Conservation (phyloP, 495 filamentous ascomycete species). For the Chaetomidium leptoderma region DNA sequence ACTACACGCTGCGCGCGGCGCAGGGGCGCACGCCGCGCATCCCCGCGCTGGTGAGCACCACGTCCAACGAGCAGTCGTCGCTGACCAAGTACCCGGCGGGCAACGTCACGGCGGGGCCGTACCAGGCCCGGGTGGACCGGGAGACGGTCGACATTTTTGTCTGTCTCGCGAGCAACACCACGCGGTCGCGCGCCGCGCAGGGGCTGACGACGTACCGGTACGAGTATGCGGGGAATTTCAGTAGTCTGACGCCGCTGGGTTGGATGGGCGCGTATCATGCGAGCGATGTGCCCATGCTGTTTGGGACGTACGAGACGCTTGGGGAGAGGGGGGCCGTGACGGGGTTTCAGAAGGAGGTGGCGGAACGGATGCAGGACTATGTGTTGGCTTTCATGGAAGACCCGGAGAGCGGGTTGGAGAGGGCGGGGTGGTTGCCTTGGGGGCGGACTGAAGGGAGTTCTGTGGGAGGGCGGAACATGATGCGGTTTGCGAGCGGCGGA, state of each 20-base stretch:
- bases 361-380: slow-evolving; percentile 43
- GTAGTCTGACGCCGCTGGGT: slow-evolving; percentile 37
- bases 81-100: slow-evolving; percentile 36
- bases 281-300: slow-evolving; percentile 44
- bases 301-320: slow-evolving; percentile 38
- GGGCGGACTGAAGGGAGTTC: slow-evolving; percentile 5
- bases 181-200: slow-evolving; percentile 18
- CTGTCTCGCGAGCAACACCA: slow-evolving; percentile 38
- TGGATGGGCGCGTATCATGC: slow-evolving; percentile 53
- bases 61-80: slow-evolving; percentile 39
- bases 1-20: slow-evolving; percentile 38
- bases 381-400: slow-evolving; percentile 43
- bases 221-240: slow-evolving; percentile 47
- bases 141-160: slow-evolving; percentile 35
- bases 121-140: slow-evolving; percentile 29
- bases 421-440: slow-evolving; percentile 21
- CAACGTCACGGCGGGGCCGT: slow-evolving; percentile 31
- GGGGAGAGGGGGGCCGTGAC: slow-evolving; percentile 30
- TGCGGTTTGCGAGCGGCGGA: slow-evolving; percentile 17
- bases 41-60: slow-evolving; percentile 42
- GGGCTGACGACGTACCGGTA: slow-evolving; percentile 48
- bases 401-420: slow-evolving; percentile 33
- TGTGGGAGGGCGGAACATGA: slow-evolving; percentile 15
- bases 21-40: slow-evolving; percentile 24
- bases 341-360: slow-evolving; percentile 33